Evolutionary conservation across 371 early-diverging fungal genomes (phyloP).

Genomic region (Thermomucor indicae-seudaticae): DNA sequence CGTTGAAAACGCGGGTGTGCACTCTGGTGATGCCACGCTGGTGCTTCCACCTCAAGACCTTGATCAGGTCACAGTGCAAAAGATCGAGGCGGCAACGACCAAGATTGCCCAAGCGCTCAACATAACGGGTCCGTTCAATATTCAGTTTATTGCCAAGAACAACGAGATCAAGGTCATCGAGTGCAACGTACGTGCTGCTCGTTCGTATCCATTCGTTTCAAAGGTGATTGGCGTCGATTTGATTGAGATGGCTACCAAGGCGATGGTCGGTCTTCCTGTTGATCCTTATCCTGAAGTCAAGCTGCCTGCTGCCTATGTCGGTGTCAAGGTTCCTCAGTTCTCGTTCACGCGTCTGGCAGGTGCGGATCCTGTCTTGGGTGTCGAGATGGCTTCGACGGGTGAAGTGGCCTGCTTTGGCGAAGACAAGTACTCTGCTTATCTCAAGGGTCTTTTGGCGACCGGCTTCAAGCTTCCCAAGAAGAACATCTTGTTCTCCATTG

Average conservation of each 20-base stretch:
- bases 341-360: constrained; percentile 90
- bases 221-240: constrained; percentile 89
- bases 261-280: constrained; percentile 60
- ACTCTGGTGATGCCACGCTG: constrained; percentile 95
- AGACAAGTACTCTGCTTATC: constrained; percentile 85
- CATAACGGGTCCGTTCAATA: constrained; percentile 95
- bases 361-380: constrained; percentile 94
- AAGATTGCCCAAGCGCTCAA: constrained; percentile 86
- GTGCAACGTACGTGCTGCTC: constrained; percentile 94
- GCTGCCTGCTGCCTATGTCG: constrained; percentile 71
- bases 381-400: constrained; percentile 98
- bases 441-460: constrained; percentile 82
- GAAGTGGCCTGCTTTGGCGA: constrained; percentile 96
- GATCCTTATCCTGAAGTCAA: constrained; percentile 63
- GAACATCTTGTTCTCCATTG: constrained; percentile 70
- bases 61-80: constrained; percentile 60
- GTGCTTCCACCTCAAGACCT: constrained; percentile 83
- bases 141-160: constrained; percentile 82
- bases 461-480: constrained; percentile 64
- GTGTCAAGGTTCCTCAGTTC: constrained; percentile 93
- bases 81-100: constrained; percentile 81
- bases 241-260: constrained; percentile 85
- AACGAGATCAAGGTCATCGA: constrained; percentile 95
- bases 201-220: constrained; percentile 95
- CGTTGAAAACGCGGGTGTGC: constrained; percentile 95